Conservation (phyloP, 768 basidiomycete genomes). For the Termitomyces titanicus region DNA sequence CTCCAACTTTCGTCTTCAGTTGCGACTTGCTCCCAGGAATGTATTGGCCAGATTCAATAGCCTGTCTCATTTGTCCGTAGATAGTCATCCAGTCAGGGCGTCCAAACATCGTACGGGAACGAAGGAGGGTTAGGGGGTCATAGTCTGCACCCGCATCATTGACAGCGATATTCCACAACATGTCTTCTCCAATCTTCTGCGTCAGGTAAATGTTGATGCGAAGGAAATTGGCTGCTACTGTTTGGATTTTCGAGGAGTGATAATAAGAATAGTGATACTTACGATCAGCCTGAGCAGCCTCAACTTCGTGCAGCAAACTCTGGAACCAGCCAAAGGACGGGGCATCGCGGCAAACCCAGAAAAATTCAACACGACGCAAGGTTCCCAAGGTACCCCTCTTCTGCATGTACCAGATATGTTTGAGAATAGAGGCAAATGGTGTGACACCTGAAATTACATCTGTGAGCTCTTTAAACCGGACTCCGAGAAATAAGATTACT, state of each 20-base stretch:
- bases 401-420: constrained; percentile 95
- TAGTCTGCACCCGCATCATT: constrained; percentile 84
- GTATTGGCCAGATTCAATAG: constrained; percentile 81
- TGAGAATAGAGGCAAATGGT: constrained; percentile 91
- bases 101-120: constrained; percentile 87
- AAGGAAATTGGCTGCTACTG: constrained; percentile 74
- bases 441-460: constrained; percentile 61
- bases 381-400: constrained; percentile 71
- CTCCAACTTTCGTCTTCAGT: constrained; percentile 80
- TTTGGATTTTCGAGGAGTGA: neutral
- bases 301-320: constrained; percentile 80
- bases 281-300: constrained; percentile 88
- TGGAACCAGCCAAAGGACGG: constrained; percentile 99
- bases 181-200: constrained; percentile 79
- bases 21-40: constrained; percentile 75
- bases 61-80: constrained; percentile 68
- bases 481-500: constrained; percentile 14
- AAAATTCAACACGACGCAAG: constrained; percentile 88
- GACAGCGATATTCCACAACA: constrained; percentile 89
- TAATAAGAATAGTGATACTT: constrained; percentile 27
- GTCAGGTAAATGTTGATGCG: constrained; percentile 91
- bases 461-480: constrained; percentile 3
- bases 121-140: constrained; percentile 86
- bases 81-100: constrained; percentile 88
- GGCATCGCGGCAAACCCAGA: constrained; percentile 92